Conservation (phyloP, 371 early-diverging fungal species). For the Capillidium heterosporum region DNA sequence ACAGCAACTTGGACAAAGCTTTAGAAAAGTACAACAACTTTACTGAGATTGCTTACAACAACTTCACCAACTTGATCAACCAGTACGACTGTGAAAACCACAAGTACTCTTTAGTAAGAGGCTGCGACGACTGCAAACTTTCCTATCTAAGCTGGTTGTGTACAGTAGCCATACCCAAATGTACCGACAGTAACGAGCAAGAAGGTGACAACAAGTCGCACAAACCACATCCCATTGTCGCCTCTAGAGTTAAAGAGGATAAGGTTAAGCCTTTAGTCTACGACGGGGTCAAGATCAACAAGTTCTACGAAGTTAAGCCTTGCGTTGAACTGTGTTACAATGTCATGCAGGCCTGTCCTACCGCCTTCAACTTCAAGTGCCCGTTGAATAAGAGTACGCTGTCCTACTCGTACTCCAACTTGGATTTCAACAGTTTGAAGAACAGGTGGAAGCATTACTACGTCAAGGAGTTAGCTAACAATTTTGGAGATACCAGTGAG, state of each 20-base stretch:
- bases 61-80: too few species aligned
- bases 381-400: slow-evolving; percentile 12
- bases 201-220: too few species aligned
- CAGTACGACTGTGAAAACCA: too few species aligned
- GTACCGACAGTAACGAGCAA: slow-evolving; percentile 16
- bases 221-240: background rate
- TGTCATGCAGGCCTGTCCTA: slow-evolving; percentile 43
- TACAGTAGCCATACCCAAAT: slow-evolving; percentile 37
- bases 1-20: too few species aligned
- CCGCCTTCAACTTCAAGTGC: slow-evolving; percentile 33
- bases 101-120: slow-evolving; percentile 33
- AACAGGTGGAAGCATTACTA: too few species aligned
- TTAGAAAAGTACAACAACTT: too few species aligned
- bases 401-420: background rate
- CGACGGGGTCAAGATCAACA: background rate
- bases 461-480: too few species aligned
- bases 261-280: background rate
- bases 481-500: too few species aligned
- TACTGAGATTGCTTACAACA: too few species aligned
- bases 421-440: too few species aligned
- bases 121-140: slow-evolving; percentile 32
- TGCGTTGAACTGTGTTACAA: slow-evolving; percentile 46
- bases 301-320: slow-evolving; percentile 12
- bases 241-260: background rate
- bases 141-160: slow-evolving; percentile 47